phyloP scores from a whole-genome alignment of 345 rosid genomes.

The Reutealis trisperma region DNA sequence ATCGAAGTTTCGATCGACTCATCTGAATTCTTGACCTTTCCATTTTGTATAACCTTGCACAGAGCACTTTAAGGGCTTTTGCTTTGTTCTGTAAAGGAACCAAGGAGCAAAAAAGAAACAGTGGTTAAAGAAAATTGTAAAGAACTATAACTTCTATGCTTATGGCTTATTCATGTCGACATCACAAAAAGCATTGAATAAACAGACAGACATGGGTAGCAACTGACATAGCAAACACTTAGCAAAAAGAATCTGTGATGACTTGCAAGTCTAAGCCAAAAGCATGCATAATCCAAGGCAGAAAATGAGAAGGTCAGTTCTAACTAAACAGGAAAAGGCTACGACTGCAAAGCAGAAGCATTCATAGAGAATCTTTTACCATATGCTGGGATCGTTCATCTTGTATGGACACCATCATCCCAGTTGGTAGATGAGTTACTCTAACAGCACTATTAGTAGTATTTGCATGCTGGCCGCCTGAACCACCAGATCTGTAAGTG shows the following conservation, averaged over 20 bases:
- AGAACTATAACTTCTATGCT: not conserved
- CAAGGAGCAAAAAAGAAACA: not conserved
- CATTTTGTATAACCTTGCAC: conserved; percentile 90
- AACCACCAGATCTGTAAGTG: conserved; percentile 90
- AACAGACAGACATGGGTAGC: not conserved
- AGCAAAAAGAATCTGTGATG: too few species aligned
- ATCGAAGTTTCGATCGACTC: conserved; percentile 76
- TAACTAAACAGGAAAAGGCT: not conserved
- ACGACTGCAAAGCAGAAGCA: not conserved
- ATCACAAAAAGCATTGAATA: not conserved
- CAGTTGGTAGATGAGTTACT: conserved; percentile 74
- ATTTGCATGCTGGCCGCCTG: conserved; percentile 89
- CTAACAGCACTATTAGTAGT: conserved; percentile 96
- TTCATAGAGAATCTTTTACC: conserved; percentile 46
- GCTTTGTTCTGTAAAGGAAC: conserved; percentile 67
- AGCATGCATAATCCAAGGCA: too few species aligned
- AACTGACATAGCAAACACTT: not conserved
- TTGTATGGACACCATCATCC: conserved; percentile 83
- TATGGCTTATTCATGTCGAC: not conserved
- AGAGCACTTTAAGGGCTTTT: conserved; percentile 83
- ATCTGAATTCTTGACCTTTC: conserved; percentile 76
- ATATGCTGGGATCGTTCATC: conserved; percentile 97
- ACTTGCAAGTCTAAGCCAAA: too few species aligned
- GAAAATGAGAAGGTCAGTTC: not conserved
- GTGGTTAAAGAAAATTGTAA: not conserved